phyloP scores from a whole-genome alignment of 1,284 basidiomycete species.

The Ceratobasidium sp. region DNA sequence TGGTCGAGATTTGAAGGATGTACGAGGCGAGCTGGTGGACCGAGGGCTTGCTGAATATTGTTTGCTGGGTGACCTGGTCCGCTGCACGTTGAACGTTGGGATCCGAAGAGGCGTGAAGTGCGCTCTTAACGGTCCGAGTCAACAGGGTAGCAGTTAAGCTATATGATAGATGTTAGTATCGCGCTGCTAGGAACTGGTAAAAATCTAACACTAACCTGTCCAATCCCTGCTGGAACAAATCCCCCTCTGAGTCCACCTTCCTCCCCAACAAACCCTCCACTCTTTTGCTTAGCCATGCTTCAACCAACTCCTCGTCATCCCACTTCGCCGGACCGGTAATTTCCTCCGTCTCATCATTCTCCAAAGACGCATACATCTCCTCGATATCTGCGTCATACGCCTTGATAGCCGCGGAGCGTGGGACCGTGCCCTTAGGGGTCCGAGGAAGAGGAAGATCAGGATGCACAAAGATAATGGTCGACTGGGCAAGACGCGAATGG shows the following conservation, averaged over 20 bases:
- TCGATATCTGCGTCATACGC: conserved; percentile 49
- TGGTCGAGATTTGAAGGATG: background rate
- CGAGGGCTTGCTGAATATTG: conserved; percentile 7
- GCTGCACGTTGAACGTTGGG: background rate
- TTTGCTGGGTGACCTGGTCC: background rate
- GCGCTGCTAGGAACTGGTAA: background rate
- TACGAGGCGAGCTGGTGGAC: background rate
- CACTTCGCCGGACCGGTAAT: background rate
- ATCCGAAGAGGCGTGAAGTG: background rate
- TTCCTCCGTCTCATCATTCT: background rate
- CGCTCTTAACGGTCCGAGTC: background rate
- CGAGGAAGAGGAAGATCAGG: conserved; percentile 18
- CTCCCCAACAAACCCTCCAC: background rate
- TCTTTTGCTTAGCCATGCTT: background rate
- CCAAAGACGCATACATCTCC: conserved; percentile 45
- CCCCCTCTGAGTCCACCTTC: background rate
- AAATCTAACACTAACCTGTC: conserved; percentile 22
- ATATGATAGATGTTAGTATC: background rate
- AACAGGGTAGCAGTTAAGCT: conserved; percentile 29
- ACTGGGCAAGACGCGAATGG: conserved; percentile 62
- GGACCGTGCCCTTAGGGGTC: conserved; percentile 46
- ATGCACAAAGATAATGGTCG: conserved; percentile 26
- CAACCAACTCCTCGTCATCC: background rate
- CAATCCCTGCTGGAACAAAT: conserved; percentile 38
- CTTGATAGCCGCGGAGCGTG: conserved; percentile 38